Conservation (phyloP, 2,329 filamentous ascomycete species). For the Aspergillus candidus region DNA sequence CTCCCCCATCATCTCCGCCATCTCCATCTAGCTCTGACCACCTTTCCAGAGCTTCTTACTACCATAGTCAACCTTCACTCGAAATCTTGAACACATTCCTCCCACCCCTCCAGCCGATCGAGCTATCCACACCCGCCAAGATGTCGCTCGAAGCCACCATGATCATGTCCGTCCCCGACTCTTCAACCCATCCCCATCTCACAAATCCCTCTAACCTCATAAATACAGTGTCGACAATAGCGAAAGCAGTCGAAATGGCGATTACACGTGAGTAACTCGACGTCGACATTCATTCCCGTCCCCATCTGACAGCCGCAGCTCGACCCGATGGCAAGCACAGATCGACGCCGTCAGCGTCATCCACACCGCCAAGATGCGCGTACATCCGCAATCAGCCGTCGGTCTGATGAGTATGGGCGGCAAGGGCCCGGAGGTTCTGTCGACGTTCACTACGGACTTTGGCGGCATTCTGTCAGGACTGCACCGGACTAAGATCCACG, state of each 20-base stretch:
- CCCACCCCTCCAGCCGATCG: neutral
- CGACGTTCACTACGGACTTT: constrained; percentile 91
- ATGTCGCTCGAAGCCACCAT: constrained; percentile 99
- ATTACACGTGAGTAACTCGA: constrained; percentile 55
- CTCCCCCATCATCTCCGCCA: constrained; percentile 7
- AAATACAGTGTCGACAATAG: constrained; percentile 80
- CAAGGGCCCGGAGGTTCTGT: constrained; percentile 93
- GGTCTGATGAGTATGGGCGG: constrained; percentile 99
- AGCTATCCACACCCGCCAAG: constrained; percentile 45
- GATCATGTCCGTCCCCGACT: constrained; percentile 59
- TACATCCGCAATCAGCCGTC: constrained; percentile 93
- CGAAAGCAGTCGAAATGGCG: constrained; percentile 95
- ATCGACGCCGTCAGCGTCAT: constrained; percentile 90
- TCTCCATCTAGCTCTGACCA: constrained; percentile 7
- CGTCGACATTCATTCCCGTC: too few species aligned
- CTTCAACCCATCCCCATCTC: constrained; percentile 2
- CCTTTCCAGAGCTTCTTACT: constrained; percentile 1
- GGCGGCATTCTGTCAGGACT: constrained; percentile 91
- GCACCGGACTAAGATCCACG: constrained; percentile 90
- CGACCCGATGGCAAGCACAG: constrained; percentile 93
- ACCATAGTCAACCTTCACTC: too few species aligned
- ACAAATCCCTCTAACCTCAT: constrained; percentile 15
- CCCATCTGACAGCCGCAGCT: constrained; percentile 49
- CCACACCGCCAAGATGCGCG: constrained; percentile 90
- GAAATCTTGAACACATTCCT: neutral